phyloP scores from a whole-genome alignment of 148 eudicot genomes.

The Dianthus caryophyllus region DNA sequence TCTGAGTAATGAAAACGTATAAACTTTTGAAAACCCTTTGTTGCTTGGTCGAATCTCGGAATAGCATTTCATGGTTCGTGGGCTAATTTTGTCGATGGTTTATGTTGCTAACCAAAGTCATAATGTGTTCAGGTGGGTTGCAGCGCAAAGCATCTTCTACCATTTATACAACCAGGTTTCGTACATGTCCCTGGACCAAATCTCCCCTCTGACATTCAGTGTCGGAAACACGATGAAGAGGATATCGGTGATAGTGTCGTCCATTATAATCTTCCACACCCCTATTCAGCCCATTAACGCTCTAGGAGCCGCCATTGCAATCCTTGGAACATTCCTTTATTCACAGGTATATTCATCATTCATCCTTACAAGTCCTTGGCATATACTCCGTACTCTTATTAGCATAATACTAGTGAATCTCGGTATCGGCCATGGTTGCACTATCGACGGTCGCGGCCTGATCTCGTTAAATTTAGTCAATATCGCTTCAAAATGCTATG shows the following conservation, averaged over 20 bases:
- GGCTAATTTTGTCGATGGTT: background rate
- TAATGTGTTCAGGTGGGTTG: constrained; percentile 54
- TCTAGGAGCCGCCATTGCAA: constrained; percentile 62
- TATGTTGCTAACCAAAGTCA: constrained; percentile 13
- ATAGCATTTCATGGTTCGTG: background rate
- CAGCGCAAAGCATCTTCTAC: constrained; percentile 68
- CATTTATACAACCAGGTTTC: constrained; percentile 71
- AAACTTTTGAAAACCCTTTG: background rate
- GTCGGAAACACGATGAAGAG: constrained; percentile 72
- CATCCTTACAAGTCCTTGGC: no score
- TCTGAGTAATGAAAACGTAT: no score
- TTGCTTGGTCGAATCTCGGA: background rate
- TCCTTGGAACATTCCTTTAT: constrained; percentile 61
- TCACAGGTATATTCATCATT: constrained; percentile 40
- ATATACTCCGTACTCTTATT: no score
- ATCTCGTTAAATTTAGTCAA: no score
- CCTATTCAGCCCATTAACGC: constrained; percentile 61
- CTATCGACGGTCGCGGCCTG: no score
- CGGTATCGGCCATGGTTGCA: no score
- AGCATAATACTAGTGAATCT: no score
- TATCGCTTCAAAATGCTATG: no score
- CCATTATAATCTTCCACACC: constrained; percentile 62
- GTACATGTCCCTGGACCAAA: constrained; percentile 68
- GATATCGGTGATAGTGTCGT: constrained; percentile 59
- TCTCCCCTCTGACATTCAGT: constrained; percentile 68